phyloP scores from a whole-genome alignment of 2,329 filamentous ascomycete species.

The Leptographium galeiforme region DNA sequence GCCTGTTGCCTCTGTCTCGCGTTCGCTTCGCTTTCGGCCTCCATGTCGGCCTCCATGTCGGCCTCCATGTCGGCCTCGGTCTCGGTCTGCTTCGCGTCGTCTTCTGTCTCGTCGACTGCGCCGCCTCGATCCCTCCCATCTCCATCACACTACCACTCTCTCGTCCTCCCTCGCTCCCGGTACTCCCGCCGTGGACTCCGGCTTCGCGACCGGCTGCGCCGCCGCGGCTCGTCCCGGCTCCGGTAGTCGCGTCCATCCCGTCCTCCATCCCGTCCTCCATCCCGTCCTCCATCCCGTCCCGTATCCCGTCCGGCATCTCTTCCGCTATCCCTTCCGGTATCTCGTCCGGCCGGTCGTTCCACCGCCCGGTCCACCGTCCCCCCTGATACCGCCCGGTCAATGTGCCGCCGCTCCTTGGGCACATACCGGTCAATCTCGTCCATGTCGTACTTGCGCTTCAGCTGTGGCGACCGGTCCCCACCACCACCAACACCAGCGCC shows the following conservation, averaged over 20 bases:
- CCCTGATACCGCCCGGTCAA: constrained; percentile 17
- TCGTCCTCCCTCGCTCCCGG: constrained; percentile 9
- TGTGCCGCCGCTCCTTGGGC: constrained; percentile 25
- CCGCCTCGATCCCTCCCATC: constrained; percentile 17
- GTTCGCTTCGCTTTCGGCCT: constrained; percentile 10
- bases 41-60: too few relatives aligned
- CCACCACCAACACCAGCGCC: neutral
- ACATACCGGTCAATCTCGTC: constrained; percentile 35
- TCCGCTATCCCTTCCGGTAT: neutral
- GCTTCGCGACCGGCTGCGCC: constrained; percentile 5
- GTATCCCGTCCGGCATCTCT: constrained; percentile 7
- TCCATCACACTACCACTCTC: constrained; percentile 5
- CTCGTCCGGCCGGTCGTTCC: constrained; percentile 7
- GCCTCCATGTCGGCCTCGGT: constrained; percentile 12
- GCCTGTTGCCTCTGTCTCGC: constrained; percentile 15
- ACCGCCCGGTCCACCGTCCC: neutral
- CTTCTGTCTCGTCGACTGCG: neutral
- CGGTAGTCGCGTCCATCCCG: constrained; percentile 9
- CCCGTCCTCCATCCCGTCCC: constrained; percentile 1
- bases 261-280: constrained; percentile 2
- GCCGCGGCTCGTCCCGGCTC: constrained; percentile 4
- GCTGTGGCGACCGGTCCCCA: constrained; percentile 29
- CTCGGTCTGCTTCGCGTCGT: constrained; percentile 8
- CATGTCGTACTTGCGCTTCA: constrained; percentile 23
- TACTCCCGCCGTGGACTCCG: constrained; percentile 10